Evolutionary conservation across 129 eudicot species (phyloP), one percentile per base, ranked within the genome.

Genomic region (Apium graveolens): DNA sequence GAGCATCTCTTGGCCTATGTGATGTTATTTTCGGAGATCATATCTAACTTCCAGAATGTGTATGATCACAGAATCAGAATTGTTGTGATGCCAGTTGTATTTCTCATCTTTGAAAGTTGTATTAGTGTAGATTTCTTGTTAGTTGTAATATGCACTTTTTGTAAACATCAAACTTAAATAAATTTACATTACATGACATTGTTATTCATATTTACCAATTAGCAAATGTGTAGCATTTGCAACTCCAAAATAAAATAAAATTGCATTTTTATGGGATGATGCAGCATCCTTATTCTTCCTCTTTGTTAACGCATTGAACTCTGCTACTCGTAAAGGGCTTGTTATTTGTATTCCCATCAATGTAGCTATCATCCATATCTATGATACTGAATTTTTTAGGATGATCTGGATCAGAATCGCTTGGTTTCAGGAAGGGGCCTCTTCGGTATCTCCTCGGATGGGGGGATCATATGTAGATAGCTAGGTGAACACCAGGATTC

Each of bases 401-500:
- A 26, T 78, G 43, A 16, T 84, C 81, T 81, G 71, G 82, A 75
- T 78, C 76, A 81, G 85, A 80, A 46, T 89, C 92, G 81, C 93
- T 89, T 17, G 92, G 76, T 74, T 90, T 93, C 84, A 86, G 34
- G 57, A 91, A 81, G 62, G 87, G 84, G 20, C 93, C 96, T 90
- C 89, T 77, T 11, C 88, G 88, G 79, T 89, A 91, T 79, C 97
- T 86, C 84, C 91, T 85, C 88, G 71, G 70, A 85, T 71, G 10
- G 66, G 69, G 8, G 97, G 93, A 53, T 92, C 83, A 62, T 89
- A 85, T 34, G 88, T 79, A 43, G 45, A 78, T 78, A 51, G 55
- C 78, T 70, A 91, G n/a, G 76, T 89, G 95, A 42, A 90, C 95
- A 38, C 97, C 99, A 2, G 97, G 97, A 60, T 86, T 87, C 57